A percentile compares a stretch with the other conserved stretches of the same genome.
phyloP scores from a whole-genome alignment of 371 early-diverging fungal species.

The Syncephalastrum racemosum region DNA sequence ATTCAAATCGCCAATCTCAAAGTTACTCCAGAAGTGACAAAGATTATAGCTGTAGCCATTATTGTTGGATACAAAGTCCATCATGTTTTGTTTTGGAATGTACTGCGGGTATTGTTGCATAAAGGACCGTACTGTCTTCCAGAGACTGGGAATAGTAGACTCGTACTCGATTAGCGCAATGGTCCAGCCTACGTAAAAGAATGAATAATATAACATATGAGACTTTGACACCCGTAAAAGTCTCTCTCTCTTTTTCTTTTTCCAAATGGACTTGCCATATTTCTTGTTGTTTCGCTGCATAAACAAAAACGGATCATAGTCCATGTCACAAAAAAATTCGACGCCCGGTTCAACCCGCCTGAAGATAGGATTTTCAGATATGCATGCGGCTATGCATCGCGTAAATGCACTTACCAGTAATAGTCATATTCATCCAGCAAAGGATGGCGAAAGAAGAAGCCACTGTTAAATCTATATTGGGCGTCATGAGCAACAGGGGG shows the following conservation, averaged over 20 bases:
- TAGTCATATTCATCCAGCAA: conserved; percentile 79
- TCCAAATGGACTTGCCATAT: conserved; percentile 56
- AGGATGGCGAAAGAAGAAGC: conserved; percentile 84
- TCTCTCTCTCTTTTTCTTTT: background rate
- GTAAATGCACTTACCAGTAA: conserved; percentile 69
- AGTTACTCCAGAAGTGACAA: conserved; percentile 97
- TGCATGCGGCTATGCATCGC: too few species aligned
- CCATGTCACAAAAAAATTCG: conserved; percentile 79
- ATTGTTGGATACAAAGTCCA: conserved; percentile 37
- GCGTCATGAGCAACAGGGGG: background rate
- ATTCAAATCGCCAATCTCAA: conserved; percentile 89
- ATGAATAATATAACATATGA: too few species aligned
- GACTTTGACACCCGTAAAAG: too few species aligned
- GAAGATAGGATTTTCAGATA: background rate
- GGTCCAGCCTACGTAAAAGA: conserved; percentile 45
- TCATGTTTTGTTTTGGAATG: conserved; percentile 32
- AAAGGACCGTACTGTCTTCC: conserved; percentile 60
- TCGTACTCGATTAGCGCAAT: conserved; percentile 78
- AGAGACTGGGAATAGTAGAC: conserved; percentile 81
- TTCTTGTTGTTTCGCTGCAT: conserved; percentile 78
- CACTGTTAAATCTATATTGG: conserved; percentile 73
- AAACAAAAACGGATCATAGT: conserved; percentile 86
- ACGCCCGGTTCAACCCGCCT: conserved; percentile 86
- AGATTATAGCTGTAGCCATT: conserved; percentile 54
- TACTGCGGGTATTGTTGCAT: conserved; percentile 50